Conservation (phyloP, 306 rosid genomes). For the Mimosa pudica region DNA sequence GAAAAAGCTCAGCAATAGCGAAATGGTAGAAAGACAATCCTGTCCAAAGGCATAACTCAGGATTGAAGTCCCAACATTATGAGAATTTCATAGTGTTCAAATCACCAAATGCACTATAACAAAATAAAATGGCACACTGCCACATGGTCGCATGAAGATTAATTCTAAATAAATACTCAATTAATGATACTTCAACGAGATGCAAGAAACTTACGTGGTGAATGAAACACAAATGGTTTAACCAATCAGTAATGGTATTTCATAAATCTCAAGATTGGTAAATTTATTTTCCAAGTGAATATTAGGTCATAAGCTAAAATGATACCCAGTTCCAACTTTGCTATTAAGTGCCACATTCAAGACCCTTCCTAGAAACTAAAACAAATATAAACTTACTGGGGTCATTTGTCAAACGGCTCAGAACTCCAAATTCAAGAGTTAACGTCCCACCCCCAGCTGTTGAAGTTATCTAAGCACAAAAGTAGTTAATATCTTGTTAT, state of each 20-base stretch:
- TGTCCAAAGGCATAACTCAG: background rate
- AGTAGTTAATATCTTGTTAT: slow-evolving; percentile 16
- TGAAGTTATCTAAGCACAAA: slow-evolving; percentile 78
- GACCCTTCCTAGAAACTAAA: slow-evolving; percentile 5
- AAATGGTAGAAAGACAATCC: background rate
- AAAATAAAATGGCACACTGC: background rate
- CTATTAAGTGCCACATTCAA: background rate
- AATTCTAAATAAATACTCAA: background rate
- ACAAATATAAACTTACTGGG: slow-evolving; percentile 65
- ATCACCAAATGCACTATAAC: background rate
- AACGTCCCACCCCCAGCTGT: slow-evolving; percentile 99
- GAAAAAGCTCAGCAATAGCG: background rate
- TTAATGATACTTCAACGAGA: background rate
- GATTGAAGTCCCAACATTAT: background rate
- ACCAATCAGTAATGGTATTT: background rate
- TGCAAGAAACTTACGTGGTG: background rate
- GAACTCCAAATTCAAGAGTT: slow-evolving; percentile 94
- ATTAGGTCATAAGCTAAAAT: background rate
- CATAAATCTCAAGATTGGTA: background rate
- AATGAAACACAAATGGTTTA: background rate
- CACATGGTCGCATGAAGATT: background rate
- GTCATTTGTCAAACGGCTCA: slow-evolving; percentile 90
- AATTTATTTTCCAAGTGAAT: background rate
- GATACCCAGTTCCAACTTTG: background rate
- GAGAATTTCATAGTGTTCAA: background rate